These are phyloP conservation scores for Colletotrichum chrysophilum DNA, from an alignment of 2,329 filamentous ascomycete genomes.

Conservation along the genomic window DNA sequence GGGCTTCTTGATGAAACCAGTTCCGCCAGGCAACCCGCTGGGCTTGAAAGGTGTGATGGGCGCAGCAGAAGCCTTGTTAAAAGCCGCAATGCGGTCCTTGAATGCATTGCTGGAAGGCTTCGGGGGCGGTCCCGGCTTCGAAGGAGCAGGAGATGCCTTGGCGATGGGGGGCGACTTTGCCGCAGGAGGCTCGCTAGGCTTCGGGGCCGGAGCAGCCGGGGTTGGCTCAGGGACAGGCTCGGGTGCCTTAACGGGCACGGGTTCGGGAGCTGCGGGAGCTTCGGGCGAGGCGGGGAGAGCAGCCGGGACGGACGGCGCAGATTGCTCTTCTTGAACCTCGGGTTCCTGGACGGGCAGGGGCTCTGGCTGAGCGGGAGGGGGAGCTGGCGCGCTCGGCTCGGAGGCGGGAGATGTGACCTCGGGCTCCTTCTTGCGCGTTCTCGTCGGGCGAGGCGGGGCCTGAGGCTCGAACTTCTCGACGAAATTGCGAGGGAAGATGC, in stretches of 20 bases:
- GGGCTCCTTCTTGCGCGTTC: constrained; percentile 73
- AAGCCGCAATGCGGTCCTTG: constrained; percentile 94
- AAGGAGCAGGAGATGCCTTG: constrained; percentile 34
- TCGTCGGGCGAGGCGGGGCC: constrained; percentile 83
- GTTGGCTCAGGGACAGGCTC: constrained; percentile 32
- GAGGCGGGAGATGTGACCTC: constrained; percentile 32
- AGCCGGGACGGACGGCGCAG: constrained; percentile 31
- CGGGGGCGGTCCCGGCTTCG: constrained; percentile 66
- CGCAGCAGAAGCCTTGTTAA: constrained; percentile 87
- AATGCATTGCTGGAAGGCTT: constrained; percentile 83
- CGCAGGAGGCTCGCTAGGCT: constrained; percentile 38
- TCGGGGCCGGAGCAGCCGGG: constrained; percentile 36
- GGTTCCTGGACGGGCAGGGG: constrained; percentile 36
- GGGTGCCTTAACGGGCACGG: constrained; percentile 33
- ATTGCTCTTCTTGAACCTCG: constrained; percentile 37
- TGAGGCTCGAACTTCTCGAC: constrained; percentile 95
- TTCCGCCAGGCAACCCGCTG: constrained; percentile 62
- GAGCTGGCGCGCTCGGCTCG: constrained; percentile 29
- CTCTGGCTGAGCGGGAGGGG: constrained; percentile 35
- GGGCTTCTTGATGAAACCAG: constrained; percentile 90
- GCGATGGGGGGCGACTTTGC: constrained; percentile 44
- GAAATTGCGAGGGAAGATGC: constrained; percentile 95
- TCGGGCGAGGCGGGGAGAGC: constrained; percentile 34
- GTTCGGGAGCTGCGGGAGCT: constrained; percentile 39
- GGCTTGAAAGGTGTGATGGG: constrained; percentile 93